Evolutionary conservation across 495 filamentous ascomycete species (phyloP), one percentile per base, ranked within the genome.

Genomic region (Daldinia loculata): DNA sequence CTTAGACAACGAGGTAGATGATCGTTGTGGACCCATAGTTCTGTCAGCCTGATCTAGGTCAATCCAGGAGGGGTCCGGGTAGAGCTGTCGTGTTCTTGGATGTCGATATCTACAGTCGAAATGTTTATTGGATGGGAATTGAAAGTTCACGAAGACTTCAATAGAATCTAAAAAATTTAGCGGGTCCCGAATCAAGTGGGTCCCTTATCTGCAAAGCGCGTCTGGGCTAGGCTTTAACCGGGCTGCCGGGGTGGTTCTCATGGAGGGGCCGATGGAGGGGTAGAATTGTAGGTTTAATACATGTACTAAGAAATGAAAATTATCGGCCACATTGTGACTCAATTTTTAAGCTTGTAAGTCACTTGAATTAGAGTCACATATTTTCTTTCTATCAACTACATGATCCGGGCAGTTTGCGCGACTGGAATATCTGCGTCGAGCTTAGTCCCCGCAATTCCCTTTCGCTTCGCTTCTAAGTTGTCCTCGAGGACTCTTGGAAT

Each of bases 211-310:
- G 15, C 6, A 24, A 36, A 36, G 27, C 41, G 26, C 22, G 15
- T 41, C 27, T 17, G 19, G 12, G 34, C 56, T 56, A 30, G 19
- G 22, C 43, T n/a, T 41, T 60, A 29, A 60, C 34, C 11, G 61
- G 65, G 14, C 15, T 45, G 17, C 34, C 11, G 61, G 65, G 14
- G 17, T 45, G 17, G 11, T 24, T 41, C 34, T 22, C 39, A 43
- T 66, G 57, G 64, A 72, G 65, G 70, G 69, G 48, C 63, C 65
- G 70, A 68, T 72, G 70, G 70, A 72, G 65, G 70, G 70, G 70
- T 43, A 50, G 59, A 63, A 60, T 63, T 63, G 57, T 71, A 71
- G n/a, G n/a, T n/a, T 41, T 29, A 5, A 17, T 56, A 29, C 26
- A n/a, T n/a, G n/a, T 29, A 29, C 1, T 56, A 43, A 17, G 58